Conservation (phyloP, 345 rosid species). For the Citrus hindsii region DNA sequence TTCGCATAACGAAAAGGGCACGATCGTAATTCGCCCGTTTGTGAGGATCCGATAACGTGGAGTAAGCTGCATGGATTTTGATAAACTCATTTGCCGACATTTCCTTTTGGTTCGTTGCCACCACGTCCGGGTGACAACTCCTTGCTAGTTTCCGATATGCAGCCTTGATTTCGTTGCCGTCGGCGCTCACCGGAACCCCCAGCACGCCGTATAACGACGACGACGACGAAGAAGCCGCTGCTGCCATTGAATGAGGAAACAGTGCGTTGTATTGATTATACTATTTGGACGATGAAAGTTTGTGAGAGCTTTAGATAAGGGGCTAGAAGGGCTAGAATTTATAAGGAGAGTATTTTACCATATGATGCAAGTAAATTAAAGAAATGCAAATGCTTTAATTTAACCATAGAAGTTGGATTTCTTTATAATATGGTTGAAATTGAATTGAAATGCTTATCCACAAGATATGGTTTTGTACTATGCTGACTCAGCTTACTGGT, state of each 20-base stretch:
- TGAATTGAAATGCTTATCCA: conserved; percentile 33
- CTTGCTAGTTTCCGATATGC: conserved; percentile 61
- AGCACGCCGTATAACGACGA: conserved; percentile 47
- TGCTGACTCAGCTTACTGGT: conserved; percentile 45
- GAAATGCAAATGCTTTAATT: too few relatives aligned
- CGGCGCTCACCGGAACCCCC: conserved; percentile 44
- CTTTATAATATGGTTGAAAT: neutral
- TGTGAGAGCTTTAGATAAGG: neutral
- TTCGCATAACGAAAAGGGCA: conserved; percentile 16
- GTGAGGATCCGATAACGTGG: conserved; percentile 49
- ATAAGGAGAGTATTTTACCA: too few relatives aligned
- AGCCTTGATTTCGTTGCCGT: conserved; percentile 40
- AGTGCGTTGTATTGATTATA: too few relatives aligned
- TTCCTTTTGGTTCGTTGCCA: conserved; percentile 34
- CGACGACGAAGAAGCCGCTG: conserved; percentile 22
- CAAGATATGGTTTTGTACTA: neutral
- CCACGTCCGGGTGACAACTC: conserved; percentile 57
- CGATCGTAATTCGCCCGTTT: conserved; percentile 51
- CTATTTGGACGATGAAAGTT: too few relatives aligned
- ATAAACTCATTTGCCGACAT: conserved; percentile 41
- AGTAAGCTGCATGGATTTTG: conserved; percentile 52
- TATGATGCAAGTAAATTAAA: too few relatives aligned
- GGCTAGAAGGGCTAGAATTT: neutral
- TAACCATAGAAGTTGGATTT: too few relatives aligned
- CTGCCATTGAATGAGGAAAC: neutral